Base-by-base conservation (phyloP, 495 filamentous ascomycete species). In the Xylaria longipes region DNA sequence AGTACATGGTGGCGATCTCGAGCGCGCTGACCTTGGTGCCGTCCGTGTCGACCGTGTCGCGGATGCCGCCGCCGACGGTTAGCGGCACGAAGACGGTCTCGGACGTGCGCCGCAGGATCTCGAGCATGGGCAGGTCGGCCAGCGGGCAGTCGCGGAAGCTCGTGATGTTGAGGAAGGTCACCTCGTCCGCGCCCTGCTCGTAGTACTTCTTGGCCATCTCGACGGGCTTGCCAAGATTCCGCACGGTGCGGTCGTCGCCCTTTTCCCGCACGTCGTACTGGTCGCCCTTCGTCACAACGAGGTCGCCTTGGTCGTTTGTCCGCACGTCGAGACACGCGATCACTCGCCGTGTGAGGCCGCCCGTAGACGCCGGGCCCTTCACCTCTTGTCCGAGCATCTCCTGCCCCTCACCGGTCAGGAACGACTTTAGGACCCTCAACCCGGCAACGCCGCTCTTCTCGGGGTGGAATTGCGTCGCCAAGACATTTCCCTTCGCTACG, bases 191-290 rank as follows among this genome's bases (percentile, higher is more conserved):
- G 57, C 97, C 97, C 80, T 97, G 93, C 76, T 97, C 93, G 83
- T 97, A 99, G 82, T 99, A 99, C 78, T 89, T 91, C 82, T 88
- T 89, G 25, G 96, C 96, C 89, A 98, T 92, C 60, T 97, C 93
- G 22, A 99, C 94, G 0, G 96, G 96, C 82, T 99, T 98, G 72
- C 96, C 96, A 0, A 99, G 83, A 78, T 98, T 99, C 67, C 96
- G 88, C 41, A 99, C 96, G 65, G 90, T 86, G 27, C 94, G 90
- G 62, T 87, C 89, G n/a, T 83, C 81, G 11, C 85, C 84, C 81
- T 97, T 97, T 77, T 98, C 96, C n/a, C 96, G 91, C n/a, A 99
- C 96, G 76, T 99, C 96, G 82, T 99, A 99, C 77, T 98, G 96
- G 79, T 99, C 96, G 11, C 96, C 96, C 82, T 99, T 99, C 6